Percentiles rank a stretch among this genome's conserved stretches.
phyloP scores from a whole-genome alignment of 257 asterid species.

The Hygrophila difformis region DNA sequence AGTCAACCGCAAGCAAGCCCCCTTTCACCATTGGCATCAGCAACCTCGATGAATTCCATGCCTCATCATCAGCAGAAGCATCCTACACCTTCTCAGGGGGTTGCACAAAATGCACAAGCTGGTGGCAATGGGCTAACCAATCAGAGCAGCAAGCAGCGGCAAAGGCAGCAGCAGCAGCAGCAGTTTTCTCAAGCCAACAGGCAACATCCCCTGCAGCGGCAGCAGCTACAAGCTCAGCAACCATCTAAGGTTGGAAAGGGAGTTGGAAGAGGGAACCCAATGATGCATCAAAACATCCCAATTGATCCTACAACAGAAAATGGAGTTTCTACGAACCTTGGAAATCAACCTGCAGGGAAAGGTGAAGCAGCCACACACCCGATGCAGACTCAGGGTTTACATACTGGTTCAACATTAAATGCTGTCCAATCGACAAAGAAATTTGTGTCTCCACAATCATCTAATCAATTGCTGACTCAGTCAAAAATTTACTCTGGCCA shows the following conservation, averaged over 20 bases:
- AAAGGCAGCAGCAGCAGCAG: slow-evolving; percentile 32
- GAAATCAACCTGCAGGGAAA: slow-evolving; percentile 34
- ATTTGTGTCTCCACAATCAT: slow-evolving; percentile 35
- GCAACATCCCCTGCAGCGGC: slow-evolving; percentile 52
- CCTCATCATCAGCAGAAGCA: slow-evolving; percentile 65
- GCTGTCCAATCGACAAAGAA: slow-evolving; percentile 40
- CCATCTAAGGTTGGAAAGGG: slow-evolving; percentile 65
- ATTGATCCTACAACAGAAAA: slow-evolving; percentile 41
- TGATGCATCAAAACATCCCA: slow-evolving; percentile 48
- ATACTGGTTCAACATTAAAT: slow-evolving; percentile 35
- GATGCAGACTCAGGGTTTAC: slow-evolving; percentile 38
- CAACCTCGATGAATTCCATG: slow-evolving; percentile 42
- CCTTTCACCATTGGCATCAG: slow-evolving; percentile 38
- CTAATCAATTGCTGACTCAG: slow-evolving; percentile 47
- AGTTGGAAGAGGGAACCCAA: slow-evolving; percentile 53
- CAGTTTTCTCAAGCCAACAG: slow-evolving; percentile 34
- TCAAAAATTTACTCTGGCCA: slow-evolving; percentile 49
- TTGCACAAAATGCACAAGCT: slow-evolving; percentile 44
- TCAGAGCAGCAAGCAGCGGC: slow-evolving; percentile 39
- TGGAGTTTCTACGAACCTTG: slow-evolving; percentile 50
- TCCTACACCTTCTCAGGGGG: slow-evolving; percentile 48
- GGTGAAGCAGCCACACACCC: slow-evolving; percentile 39
- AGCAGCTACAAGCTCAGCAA: slow-evolving; percentile 53
- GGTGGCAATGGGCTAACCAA: slow-evolving; percentile 38
- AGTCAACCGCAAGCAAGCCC: slow-evolving; percentile 44